Evolutionary conservation across 2,329 filamentous ascomycete genomes (phyloP).

Genomic region (Alternaria triticina): DNA sequence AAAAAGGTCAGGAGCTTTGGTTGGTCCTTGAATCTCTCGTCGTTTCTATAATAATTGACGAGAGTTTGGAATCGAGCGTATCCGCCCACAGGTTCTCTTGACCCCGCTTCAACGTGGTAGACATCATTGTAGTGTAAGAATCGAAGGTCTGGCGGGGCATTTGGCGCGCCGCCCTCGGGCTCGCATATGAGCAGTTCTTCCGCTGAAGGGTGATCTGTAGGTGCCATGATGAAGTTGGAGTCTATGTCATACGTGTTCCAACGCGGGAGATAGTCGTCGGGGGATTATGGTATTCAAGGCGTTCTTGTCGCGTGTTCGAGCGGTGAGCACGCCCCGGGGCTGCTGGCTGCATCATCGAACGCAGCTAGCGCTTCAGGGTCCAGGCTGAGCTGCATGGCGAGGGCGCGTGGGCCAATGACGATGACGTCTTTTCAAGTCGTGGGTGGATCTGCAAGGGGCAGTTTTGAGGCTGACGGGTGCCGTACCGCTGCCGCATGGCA

Average conservation of each 20-base stretch:
- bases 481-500: slow-evolving; percentile 4
- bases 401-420: slow-evolving; percentile 31
- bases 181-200: slow-evolving; percentile 51
- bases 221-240: slow-evolving; percentile 28
- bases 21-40: slow-evolving; percentile 66
- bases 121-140: slow-evolving; percentile 93
- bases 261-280: not conserved
- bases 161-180: slow-evolving; percentile 50
- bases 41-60: slow-evolving; percentile 74
- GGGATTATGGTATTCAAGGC: slow-evolving; percentile 2
- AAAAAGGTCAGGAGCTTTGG: slow-evolving; percentile 78
- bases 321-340: slow-evolving; percentile 29
- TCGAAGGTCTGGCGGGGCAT: slow-evolving; percentile 71
- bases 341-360: slow-evolving; percentile 11
- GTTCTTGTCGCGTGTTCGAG: slow-evolving; percentile 25
- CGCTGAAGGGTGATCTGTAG: slow-evolving; percentile 31
- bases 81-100: slow-evolving; percentile 83
- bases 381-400: slow-evolving; percentile 21
- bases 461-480: slow-evolving; percentile 8
- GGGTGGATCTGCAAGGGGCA: slow-evolving; percentile 18
- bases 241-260: not conserved
- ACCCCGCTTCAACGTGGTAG: slow-evolving; percentile 80
- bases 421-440: slow-evolving; percentile 19
- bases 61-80: slow-evolving; percentile 80
- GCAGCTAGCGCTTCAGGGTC: slow-evolving; percentile 36